Evolutionary conservation across 2,329 filamentous ascomycete species (phyloP).

Genomic region (Diaporthe australafricana): DNA sequence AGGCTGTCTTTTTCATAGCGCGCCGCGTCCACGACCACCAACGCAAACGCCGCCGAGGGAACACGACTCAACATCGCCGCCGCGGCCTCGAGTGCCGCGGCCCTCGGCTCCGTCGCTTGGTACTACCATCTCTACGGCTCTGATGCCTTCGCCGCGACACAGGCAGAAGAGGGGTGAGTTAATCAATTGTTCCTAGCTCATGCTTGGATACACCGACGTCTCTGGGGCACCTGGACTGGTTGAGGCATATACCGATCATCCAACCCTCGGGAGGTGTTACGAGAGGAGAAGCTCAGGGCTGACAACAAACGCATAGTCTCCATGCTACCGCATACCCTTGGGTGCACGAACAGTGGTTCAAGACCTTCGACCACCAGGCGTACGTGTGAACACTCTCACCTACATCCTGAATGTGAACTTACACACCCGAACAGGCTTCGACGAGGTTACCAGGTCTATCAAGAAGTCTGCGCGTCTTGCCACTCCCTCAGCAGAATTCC

Average conservation of each 20-base stretch:
- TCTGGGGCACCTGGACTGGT: background rate
- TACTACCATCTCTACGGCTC: slow-evolving; percentile 97
- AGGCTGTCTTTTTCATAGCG: slow-evolving; percentile 55
- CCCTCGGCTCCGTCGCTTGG: slow-evolving; percentile 92
- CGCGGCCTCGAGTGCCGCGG: slow-evolving; percentile 85
- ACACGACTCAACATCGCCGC: slow-evolving; percentile 80
- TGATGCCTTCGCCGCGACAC: slow-evolving; percentile 88
- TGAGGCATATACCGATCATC: slow-evolving; percentile 36
- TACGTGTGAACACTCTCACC: slow-evolving; percentile 64
- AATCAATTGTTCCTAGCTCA: slow-evolving; percentile 12
- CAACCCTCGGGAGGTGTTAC: slow-evolving; percentile 36
- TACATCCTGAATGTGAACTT: slow-evolving; percentile 29
- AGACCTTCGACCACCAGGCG: slow-evolving; percentile 97
- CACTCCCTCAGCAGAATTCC: slow-evolving; percentile 96
- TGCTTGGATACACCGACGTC: background rate
- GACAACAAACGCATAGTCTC: slow-evolving; percentile 69
- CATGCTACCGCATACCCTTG: slow-evolving; percentile 94
- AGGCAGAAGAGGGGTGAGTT: slow-evolving; percentile 97
- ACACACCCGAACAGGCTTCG: slow-evolving; percentile 77
- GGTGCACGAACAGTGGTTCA: slow-evolving; percentile 91
- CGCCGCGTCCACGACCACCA: slow-evolving; percentile 78
- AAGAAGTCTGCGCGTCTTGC: slow-evolving; percentile 97
- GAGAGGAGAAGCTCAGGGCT: slow-evolving; percentile 41
- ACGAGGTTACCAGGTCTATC: slow-evolving; percentile 99
- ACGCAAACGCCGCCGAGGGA: slow-evolving; percentile 78